phyloP scores from a whole-genome alignment of 1,284 basidiomycete genomes.

The Irpex sp. region DNA sequence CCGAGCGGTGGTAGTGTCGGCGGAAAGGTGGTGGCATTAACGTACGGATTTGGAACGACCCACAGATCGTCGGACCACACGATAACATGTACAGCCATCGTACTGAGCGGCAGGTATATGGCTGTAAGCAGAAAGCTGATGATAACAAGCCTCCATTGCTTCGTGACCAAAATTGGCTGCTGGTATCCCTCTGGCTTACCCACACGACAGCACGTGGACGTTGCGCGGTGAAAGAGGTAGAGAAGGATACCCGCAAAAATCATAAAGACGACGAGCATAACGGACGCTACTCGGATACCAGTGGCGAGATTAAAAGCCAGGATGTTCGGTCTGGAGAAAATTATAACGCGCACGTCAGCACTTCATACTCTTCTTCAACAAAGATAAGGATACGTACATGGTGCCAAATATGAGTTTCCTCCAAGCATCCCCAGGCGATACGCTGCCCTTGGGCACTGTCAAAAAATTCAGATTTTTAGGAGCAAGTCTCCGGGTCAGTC shows the following conservation, averaged over 20 bases:
- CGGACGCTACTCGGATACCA: slow-evolving; percentile 43
- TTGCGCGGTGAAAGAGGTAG: slow-evolving; percentile 52
- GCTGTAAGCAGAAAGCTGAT: slow-evolving; percentile 60
- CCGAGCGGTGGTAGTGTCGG: slow-evolving; percentile 49
- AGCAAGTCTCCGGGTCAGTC: slow-evolving; percentile 29
- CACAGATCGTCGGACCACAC: slow-evolving; percentile 75
- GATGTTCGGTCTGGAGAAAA: slow-evolving; percentile 53
- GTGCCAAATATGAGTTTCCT: slow-evolving; percentile 57
- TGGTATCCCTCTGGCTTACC: slow-evolving; percentile 54
- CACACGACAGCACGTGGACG: slow-evolving; percentile 44
- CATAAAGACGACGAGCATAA: slow-evolving; percentile 56
- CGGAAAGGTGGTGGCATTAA: slow-evolving; percentile 49
- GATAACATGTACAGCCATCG: slow-evolving; percentile 67
- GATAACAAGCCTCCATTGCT: slow-evolving; percentile 51
- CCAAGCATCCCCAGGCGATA: slow-evolving; percentile 43
- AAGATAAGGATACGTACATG: slow-evolving; percentile 34
- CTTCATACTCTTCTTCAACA: too few species aligned
- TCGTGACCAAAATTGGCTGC: slow-evolving; percentile 35
- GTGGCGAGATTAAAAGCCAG: slow-evolving; percentile 67
- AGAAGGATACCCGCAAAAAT: slow-evolving; percentile 47
- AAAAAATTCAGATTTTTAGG: slow-evolving; percentile 14
- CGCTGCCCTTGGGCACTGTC: neutral
- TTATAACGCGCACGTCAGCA: slow-evolving; percentile 9
- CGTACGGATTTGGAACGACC: slow-evolving; percentile 68
- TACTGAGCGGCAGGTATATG: slow-evolving; percentile 68